Base-by-base conservation (phyloP, 2,329 filamentous ascomycete genomes). In the Fusarium guadeloupense region DNA sequence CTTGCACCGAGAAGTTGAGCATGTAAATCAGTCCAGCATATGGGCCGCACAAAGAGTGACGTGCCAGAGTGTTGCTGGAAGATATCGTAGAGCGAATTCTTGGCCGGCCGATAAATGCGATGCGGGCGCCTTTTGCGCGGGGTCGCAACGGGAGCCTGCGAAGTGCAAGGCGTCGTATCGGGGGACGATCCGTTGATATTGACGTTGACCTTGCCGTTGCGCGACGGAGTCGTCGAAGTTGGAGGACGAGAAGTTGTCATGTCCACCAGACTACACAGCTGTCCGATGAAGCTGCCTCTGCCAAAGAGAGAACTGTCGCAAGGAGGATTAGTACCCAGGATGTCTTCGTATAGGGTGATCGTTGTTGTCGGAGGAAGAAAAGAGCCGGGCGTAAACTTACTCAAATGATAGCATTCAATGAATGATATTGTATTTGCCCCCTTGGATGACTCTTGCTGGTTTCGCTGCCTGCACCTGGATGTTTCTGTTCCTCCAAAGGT, bases 21-120 rank as follows among this genome's bases (percentile, higher is more conserved):
- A 55, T 87, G 84, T 2, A 76, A 52, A 48, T 85, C 83, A 14
- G 80, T 85, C 84, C 84, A 87, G 67, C 77, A 80, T 39, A 85
- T 80, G 3, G 84, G 84, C 21, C 79, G 76, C 41, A 83, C 72
- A 54, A 80, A 85, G 17, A 87, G 80, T 1, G 79, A 76, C 1
- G 69, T 71, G 37, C 81, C 79, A 28, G 77, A 70, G 65, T 86
- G 68, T 19, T 81, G 74, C 56, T 80, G 78, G 56, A 87, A 75
- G 38, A 84, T 75, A 57, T 83, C 82, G 66, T 80, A 81, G 19
- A 87, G 73, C 0, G 84, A 86, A 17, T 80, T 79, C 17, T 74
- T 71, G 38, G 80, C 77, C 1, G 82, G 80, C 4, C 74, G 74
- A 9, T 69, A 77, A 33, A 77, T 73, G 50, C 70, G 69, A 57